These are phyloP conservation scores for Teratosphaeria destructans DNA, from an alignment of 2,329 filamentous ascomycete species.

Conservation along the genomic window DNA sequence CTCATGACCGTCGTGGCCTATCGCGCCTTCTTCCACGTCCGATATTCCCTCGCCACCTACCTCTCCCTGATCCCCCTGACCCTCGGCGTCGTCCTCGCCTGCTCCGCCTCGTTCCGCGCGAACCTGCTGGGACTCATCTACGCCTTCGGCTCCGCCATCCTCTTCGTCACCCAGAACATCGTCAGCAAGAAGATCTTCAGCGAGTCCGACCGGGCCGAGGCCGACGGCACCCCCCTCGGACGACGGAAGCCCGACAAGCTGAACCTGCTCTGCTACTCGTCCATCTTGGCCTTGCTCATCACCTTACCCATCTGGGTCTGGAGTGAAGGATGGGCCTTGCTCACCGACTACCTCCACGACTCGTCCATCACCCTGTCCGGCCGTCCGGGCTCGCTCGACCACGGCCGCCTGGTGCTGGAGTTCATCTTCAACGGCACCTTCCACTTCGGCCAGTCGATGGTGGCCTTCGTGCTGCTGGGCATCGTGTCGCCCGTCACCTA, in stretches of 20 bases:
- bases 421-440: constrained; percentile 96
- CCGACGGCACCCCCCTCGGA: constrained; percentile 52
- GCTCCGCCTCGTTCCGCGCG: constrained; percentile 81
- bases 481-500: constrained; percentile 95
- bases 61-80: constrained; percentile 69
- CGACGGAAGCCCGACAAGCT: constrained; percentile 87
- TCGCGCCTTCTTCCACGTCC: constrained; percentile 76
- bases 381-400: constrained; percentile 61
- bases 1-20: constrained; percentile 93
- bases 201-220: constrained; percentile 75
- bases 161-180: constrained; percentile 97
- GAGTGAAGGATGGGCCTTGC: constrained; percentile 69
- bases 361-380: constrained; percentile 68
- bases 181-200: constrained; percentile 98
- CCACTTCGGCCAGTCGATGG: constrained; percentile 91
- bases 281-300: constrained; percentile 77
- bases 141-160: constrained; percentile 77
- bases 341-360: constrained; percentile 69
- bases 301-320: constrained; percentile 90
- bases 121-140: constrained; percentile 85
- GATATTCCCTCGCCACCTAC: constrained; percentile 79
- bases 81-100: constrained; percentile 88
- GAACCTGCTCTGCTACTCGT: constrained; percentile 95
- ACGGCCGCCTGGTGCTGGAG: constrained; percentile 57
- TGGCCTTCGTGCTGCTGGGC: constrained; percentile 85